phyloP scores from a whole-genome alignment of 2,329 filamentous ascomycete genomes.

The Fonsecaea erecta region DNA sequence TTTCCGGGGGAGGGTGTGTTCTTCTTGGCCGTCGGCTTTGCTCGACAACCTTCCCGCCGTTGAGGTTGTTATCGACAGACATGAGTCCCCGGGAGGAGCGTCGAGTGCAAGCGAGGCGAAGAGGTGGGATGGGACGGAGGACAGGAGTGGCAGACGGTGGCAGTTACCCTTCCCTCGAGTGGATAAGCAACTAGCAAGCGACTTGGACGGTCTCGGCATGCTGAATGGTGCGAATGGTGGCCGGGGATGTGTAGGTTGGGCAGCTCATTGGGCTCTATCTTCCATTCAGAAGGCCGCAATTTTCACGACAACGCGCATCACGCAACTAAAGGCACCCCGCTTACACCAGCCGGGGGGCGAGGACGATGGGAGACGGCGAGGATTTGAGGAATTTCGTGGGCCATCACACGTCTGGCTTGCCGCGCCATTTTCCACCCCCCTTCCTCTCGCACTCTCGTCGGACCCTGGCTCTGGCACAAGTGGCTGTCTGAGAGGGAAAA shows the following conservation, averaged over 20 bases:
- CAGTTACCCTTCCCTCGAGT: constrained; percentile 14
- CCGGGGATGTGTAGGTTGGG: constrained; percentile 21
- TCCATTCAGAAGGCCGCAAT: constrained; percentile 28
- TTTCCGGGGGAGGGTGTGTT: neutral
- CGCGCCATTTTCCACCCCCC: neutral
- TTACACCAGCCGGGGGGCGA: constrained; percentile 1
- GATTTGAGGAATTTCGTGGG: constrained; percentile 4
- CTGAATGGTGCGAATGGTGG: neutral
- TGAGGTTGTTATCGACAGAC: neutral
- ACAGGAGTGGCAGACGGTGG: constrained; percentile 7
- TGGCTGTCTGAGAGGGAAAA: constrained; percentile 4
- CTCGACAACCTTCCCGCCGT: neutral
- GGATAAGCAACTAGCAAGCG: constrained; percentile 19
- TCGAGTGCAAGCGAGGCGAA: constrained; percentile 7
- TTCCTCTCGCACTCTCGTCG: neutral
- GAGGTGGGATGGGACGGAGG: constrained; percentile 6
- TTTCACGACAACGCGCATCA: constrained; percentile 29
- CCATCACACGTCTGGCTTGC: neutral
- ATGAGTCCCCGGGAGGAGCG: neutral
- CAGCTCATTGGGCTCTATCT: constrained; percentile 30
- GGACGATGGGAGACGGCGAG: neutral
- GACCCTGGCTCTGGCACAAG: constrained; percentile 1
- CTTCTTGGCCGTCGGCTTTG: neutral
- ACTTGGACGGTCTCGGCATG: neutral
- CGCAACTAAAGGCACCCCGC: constrained; percentile 29